These are phyloP conservation scores for Podospora tetraspora DNA, from an alignment of 495 filamentous ascomycete species.

Conservation along the genomic window DNA sequence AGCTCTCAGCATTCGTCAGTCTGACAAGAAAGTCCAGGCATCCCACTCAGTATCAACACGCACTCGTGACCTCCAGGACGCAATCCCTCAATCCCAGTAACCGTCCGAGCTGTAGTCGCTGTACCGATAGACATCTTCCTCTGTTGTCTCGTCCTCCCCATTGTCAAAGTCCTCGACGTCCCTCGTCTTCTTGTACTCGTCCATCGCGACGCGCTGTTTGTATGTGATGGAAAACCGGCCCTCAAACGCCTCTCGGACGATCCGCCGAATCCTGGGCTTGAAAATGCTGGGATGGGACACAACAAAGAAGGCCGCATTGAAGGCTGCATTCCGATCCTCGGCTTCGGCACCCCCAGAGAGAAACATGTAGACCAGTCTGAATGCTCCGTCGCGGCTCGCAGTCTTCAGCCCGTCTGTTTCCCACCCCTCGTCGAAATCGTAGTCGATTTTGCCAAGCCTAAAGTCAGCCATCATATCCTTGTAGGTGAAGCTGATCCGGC, in stretches of 20 bases:
- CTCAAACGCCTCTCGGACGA: conserved; percentile 24
- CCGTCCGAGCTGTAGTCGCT: neutral
- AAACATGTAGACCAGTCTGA: conserved; percentile 23
- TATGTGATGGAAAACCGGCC: conserved; percentile 16
- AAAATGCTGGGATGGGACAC: conserved; percentile 23
- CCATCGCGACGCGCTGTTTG: conserved; percentile 16
- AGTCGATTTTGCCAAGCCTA: conserved; percentile 14
- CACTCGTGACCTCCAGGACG: neutral
- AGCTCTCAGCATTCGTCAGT: too few species aligned
- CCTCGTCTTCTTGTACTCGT: conserved; percentile 12
- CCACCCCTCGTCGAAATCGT: conserved; percentile 10
- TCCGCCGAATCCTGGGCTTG: conserved; percentile 17
- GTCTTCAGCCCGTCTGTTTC: conserved; percentile 1
- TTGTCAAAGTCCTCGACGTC: neutral
- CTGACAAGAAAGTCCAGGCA: too few species aligned
- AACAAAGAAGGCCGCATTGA: conserved; percentile 20
- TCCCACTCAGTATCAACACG: too few species aligned
- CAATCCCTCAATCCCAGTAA: neutral
- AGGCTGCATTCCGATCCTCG: conserved; percentile 17
- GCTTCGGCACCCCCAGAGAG: conserved; percentile 12
- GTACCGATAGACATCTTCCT: neutral
- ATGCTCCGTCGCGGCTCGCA: conserved; percentile 22
- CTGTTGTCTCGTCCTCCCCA: neutral
- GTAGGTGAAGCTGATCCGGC: neutral
- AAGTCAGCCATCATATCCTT: conserved; percentile 22